Conservation (phyloP, 106 monocot genomes). For the Apostasia shenzhenica region DNA sequence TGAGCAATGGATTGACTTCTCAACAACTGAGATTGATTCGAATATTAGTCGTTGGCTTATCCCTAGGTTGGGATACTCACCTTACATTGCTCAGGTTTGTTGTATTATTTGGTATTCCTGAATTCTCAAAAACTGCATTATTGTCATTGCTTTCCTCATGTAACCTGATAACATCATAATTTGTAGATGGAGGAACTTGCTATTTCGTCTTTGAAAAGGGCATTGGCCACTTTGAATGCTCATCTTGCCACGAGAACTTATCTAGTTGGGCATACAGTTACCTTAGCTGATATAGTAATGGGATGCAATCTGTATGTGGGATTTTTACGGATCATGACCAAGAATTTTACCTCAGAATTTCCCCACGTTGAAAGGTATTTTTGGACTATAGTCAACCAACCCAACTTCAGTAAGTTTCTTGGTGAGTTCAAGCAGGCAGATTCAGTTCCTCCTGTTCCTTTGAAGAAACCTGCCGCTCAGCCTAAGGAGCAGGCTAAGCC, state of each 20-base stretch:
- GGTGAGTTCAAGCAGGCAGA: conserved; percentile 77
- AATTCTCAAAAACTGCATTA: not conserved
- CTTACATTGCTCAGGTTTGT: conserved; percentile 45
- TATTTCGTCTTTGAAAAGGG: conserved; percentile 60
- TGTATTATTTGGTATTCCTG: not conserved
- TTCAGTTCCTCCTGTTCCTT: conserved; percentile 43
- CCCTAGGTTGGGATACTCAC: conserved; percentile 56
- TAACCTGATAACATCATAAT: not conserved
- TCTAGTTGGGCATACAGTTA: conserved; percentile 69
- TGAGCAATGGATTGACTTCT: conserved; percentile 93
- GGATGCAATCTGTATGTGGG: conserved; percentile 63
- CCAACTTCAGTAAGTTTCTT: conserved; percentile 56
- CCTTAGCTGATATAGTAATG: conserved; percentile 77
- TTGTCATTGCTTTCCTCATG: not conserved
- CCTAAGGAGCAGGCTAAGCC: conserved; percentile 40
- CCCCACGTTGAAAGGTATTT: conserved; percentile 90
- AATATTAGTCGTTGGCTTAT: conserved; percentile 50
- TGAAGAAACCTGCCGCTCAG: conserved; percentile 36
- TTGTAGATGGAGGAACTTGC: conserved; percentile 62
- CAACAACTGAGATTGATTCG: conserved; percentile 58
- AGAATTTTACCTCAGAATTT: conserved; percentile 74
- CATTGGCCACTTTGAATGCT: conserved; percentile 50
- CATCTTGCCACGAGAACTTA: conserved; percentile 72
- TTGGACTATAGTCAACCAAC: conserved; percentile 89
- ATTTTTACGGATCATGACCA: conserved; percentile 47